Percentiles rank a stretch among this genome's conserved stretches.
phyloP scores from a whole-genome alignment of 2,329 filamentous ascomycete genomes.

The Colletotrichum sp. region DNA sequence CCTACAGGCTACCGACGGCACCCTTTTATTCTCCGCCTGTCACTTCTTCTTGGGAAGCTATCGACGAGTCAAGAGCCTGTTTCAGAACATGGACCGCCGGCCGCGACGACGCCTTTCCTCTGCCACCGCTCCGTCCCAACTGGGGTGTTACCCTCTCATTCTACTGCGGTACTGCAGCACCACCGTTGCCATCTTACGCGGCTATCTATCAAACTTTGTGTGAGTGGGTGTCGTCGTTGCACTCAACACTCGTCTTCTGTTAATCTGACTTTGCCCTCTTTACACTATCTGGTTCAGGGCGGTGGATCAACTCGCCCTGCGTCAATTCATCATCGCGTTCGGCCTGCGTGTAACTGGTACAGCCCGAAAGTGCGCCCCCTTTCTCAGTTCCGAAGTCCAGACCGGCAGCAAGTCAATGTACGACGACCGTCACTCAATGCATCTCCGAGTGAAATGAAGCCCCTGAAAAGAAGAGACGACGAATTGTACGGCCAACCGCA shows the following conservation, averaged over 20 bases:
- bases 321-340: not conserved
- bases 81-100: not conserved
- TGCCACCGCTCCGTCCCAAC: not conserved
- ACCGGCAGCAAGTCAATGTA: not conserved
- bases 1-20: not conserved
- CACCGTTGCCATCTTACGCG: not conserved
- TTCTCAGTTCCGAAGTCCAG: not conserved
- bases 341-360: not conserved
- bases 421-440: not conserved
- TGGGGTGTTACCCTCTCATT: not conserved
- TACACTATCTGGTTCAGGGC: not conserved
- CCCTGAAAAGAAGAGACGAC: not conserved
- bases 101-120: not conserved
- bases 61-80: slow-evolving; percentile 13
- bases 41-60: not conserved
- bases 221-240: not conserved
- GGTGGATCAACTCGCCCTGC: not conserved
- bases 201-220: not conserved
- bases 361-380: not conserved
- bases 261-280: not conserved
- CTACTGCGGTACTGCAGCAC: not conserved
- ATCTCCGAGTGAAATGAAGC: slow-evolving; percentile 1
- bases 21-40: not conserved
- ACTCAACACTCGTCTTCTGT: not conserved
- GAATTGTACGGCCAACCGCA: not conserved